These are phyloP conservation scores for Citrullus amarus DNA, from an alignment of 306 rosid species.

Conservation along the genomic window DNA sequence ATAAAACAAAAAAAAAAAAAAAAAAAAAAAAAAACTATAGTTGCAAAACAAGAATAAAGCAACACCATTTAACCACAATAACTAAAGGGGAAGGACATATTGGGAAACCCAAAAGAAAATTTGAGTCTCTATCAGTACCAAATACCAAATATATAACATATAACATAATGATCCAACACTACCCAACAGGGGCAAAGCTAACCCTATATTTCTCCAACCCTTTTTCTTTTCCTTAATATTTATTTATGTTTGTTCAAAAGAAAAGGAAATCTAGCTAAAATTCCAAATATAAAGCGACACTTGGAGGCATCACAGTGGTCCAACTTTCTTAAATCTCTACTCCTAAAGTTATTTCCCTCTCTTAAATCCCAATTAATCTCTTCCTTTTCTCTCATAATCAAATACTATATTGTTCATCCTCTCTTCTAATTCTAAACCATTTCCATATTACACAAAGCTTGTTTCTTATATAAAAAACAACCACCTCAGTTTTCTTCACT, in stretches of 20 bases:
- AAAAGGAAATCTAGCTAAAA: slow-evolving; percentile 11
- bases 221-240: not conserved
- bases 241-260: slow-evolving; percentile 9
- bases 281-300: slow-evolving; percentile 23
- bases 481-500: not conserved
- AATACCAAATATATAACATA: not conserved
- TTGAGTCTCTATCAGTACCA: not conserved
- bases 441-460: not conserved
- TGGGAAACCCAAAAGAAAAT: not conserved
- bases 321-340: slow-evolving; percentile 29
- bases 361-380: slow-evolving; percentile 16
- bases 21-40: no score
- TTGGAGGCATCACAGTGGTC: slow-evolving; percentile 33
- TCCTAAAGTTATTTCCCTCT: slow-evolving; percentile 19
- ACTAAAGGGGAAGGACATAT: not conserved
- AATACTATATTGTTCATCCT: slow-evolving; percentile 21
- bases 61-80: no score
- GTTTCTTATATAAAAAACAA: slow-evolving; percentile 19
- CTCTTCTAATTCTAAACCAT: slow-evolving; percentile 6
- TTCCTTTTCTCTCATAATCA: slow-evolving; percentile 4
- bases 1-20: no score
- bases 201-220: not conserved
- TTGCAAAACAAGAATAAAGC: no score
- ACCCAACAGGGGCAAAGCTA: slow-evolving; percentile 5
- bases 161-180: not conserved